A percentile compares a stretch with the other conserved stretches of the same genome.
Conservation (phyloP, 352 stramenopile genomes). For the Globisporangium emineosum region DNA sequence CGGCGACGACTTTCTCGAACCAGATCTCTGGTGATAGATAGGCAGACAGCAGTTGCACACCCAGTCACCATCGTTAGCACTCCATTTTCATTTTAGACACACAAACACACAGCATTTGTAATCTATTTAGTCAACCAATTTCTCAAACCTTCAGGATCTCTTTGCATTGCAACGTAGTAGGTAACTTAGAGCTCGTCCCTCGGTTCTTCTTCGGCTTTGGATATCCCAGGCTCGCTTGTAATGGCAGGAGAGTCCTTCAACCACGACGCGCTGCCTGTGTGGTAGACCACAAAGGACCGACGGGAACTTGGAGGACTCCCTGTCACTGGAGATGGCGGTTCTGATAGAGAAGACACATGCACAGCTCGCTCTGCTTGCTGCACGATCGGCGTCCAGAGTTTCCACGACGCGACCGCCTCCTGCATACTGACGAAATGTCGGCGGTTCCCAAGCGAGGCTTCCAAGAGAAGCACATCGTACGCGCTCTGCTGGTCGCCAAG, state of each 20-base stretch:
- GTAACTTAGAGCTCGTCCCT: constrained; percentile 11
- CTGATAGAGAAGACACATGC: not conserved
- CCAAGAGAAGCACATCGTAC: constrained; percentile 33
- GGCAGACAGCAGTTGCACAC: not conserved
- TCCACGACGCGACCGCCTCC: constrained; percentile 62
- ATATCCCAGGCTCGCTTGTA: not conserved
- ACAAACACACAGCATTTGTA: not conserved
- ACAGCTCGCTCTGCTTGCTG: constrained; percentile 18
- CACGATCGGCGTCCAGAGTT: constrained; percentile 60
- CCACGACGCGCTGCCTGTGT: constrained; percentile 1
- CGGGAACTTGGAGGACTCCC: not conserved
- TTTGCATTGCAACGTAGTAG: too few species aligned
- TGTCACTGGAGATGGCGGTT: not conserved
- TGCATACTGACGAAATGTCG: constrained; percentile 48
- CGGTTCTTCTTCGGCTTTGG: not conserved
- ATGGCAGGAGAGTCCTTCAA: not conserved
- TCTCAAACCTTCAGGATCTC: too few species aligned
- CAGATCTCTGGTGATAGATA: constrained; percentile 19
- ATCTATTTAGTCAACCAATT: not conserved
- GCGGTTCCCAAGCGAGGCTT: constrained; percentile 20
- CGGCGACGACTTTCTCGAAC: constrained; percentile 44
- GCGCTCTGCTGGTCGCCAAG: constrained; percentile 31
- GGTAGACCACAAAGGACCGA: constrained; percentile 1
- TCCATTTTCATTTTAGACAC: not conserved
- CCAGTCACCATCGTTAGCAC: not conserved